Base-by-base conservation (phyloP, 495 filamentous ascomycete species). In the Trichoderma gamsii region DNA sequence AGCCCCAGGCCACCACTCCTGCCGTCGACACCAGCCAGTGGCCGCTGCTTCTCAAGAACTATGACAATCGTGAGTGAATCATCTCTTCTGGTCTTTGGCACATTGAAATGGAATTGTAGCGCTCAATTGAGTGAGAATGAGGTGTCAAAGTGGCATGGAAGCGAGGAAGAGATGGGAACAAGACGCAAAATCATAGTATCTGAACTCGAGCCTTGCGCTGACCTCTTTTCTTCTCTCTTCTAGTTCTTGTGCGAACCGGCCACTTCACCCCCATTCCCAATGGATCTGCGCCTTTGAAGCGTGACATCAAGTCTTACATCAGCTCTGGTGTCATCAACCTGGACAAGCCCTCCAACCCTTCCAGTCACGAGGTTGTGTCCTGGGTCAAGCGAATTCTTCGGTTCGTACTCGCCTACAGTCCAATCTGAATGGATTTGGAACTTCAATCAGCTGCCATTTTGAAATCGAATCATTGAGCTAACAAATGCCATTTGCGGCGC, bases 371-470 rank as follows among this genome's bases (percentile, higher is more conserved):
- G 79, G 96, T 98, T 52, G 95, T 99, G 73, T 92, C 95, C 67
- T 99, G 95, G 96, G 88, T 97, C 69, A 99, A 99, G 88, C 87
- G 93, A 67, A 97, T 98, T 71, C 82, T 99, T 61, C 89, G 91
- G 92, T 96, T 86, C 61, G 56, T 43, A 6, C 16, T 51, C 27
- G 21, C 41, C 65, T 32, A 16, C 35, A 27, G 6, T 32, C 51
- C 13, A 12, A 9, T 29, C 56, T 38, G 35, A 9, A 12, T 8
- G 4, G 56, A 29, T 32, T 32, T 61, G 27, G 27, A 21, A 29
- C 27, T 61, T 12, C 27, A 29, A 32, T 59, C 52, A 23, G 9
- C 15, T 29, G 1, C 23, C 25, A 29, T 29, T 29, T 16, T 13
- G 9, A 35, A 16, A 16, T 18, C 5, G n/a, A 6, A 41, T 25